A percentile compares a stretch with the other conserved stretches of the same genome.
These are phyloP conservation scores for Phylloporus sp. DNA, from an alignment of 768 basidiomycete genomes.

Conservation along the genomic window DNA sequence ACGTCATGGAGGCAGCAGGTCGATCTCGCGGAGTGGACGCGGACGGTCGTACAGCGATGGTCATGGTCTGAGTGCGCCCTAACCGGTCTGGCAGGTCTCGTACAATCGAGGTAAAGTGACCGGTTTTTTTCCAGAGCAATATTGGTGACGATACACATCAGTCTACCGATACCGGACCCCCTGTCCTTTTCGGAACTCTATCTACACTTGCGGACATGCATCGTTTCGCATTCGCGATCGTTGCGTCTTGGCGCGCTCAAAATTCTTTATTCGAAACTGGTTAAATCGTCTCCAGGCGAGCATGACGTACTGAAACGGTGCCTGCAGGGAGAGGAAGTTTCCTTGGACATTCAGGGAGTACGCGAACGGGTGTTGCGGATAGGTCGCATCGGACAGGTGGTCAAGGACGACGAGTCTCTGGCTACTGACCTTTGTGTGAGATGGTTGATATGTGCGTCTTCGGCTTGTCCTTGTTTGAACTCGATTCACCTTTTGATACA, in stretches of 20 bases:
- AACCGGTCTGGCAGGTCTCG: slow-evolving; percentile 46
- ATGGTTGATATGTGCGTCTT: slow-evolving; percentile 65
- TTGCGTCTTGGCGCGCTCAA: slow-evolving; percentile 63
- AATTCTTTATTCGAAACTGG: slow-evolving; percentile 51
- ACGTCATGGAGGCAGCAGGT: slow-evolving; percentile 45
- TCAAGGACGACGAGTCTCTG: slow-evolving; percentile 45
- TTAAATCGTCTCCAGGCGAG: slow-evolving; percentile 40
- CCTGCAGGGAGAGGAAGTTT: slow-evolving; percentile 74
- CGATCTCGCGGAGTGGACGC: slow-evolving; percentile 48
- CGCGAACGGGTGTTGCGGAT: slow-evolving; percentile 82
- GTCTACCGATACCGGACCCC: slow-evolving; percentile 17
- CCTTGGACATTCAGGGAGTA: slow-evolving; percentile 73
- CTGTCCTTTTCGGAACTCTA: slow-evolving; percentile 49
- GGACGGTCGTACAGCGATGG: slow-evolving; percentile 46
- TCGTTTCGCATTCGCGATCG: slow-evolving; percentile 68
- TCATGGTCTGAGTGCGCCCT: slow-evolving; percentile 53
- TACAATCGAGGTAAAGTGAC: slow-evolving; percentile 40
- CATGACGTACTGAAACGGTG: slow-evolving; percentile 59
- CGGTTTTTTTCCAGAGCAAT: neutral
- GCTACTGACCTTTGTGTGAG: slow-evolving; percentile 60
- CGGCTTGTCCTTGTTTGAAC: neutral
- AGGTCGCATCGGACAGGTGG: slow-evolving; percentile 59
- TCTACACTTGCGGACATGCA: slow-evolving; percentile 42
- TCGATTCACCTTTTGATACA: slow-evolving; percentile 20
- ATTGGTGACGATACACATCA: slow-evolving; percentile 5